Base-by-base conservation (phyloP, 2,329 filamentous ascomycete species). In the Xylaria digitata region DNA sequence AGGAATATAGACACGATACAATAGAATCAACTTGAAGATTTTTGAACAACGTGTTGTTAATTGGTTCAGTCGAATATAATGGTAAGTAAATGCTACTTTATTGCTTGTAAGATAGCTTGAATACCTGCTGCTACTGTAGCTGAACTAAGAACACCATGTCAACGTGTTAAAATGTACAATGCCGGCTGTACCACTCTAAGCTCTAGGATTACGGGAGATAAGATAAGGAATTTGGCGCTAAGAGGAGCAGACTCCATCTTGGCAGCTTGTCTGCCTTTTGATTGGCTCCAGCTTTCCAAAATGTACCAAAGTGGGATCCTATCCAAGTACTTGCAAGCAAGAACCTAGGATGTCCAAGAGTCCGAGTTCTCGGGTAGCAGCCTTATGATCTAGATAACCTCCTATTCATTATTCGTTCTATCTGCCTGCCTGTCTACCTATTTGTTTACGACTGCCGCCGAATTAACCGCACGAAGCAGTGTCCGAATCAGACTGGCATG, bases 111-210 rank as follows among this genome's bases (percentile, higher is more conserved):
- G 54, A 26, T 8, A n/a, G 23, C 32, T 42, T 23, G 48, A 19
- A 42, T 57, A 30, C 2, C 40, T 26, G 49, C 52, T 8, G 6
- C 49, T 60, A 40, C 37, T 40, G 37, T 67, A 26, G 53, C 32
- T 59, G 63, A 69, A 62, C 34, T 26, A 21, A 66, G 65, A 67
- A 64, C 68, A 71, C 68, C 71, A 71, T 73, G 73, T 74, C 61
- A 66, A 74, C 73, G 75, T 75, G 75, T 73, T 68, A 68, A 68
- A 59, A 60, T 66, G 66, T 73, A 73, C 61, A 72, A 72, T 67
- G 61, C 55, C 60, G 42, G 48, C 65, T 67, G 62, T 55, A 60
- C 50, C 40, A 8, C 26, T 26, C 48, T 37, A 32, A 62, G 50
- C 43, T 64, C 42, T 32, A 50, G 52, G 21, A 32, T 49, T 34